phyloP scores from a whole-genome alignment of 257 asterid species.

The Mentha longifolia region DNA sequence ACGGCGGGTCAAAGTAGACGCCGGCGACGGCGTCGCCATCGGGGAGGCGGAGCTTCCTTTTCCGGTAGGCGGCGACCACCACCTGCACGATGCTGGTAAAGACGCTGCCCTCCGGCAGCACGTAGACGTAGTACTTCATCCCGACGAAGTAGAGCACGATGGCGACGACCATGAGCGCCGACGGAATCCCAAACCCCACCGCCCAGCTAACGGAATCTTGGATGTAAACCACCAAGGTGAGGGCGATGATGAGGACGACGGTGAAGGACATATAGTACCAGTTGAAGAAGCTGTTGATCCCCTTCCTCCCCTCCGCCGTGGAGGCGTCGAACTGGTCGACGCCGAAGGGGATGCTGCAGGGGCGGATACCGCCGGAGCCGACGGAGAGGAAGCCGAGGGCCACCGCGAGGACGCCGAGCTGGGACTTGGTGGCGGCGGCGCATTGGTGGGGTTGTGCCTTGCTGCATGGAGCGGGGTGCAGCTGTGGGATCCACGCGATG shows the following conservation, averaged over 20 bases:
- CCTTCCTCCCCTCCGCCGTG: constrained; percentile 69
- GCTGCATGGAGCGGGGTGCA: constrained; percentile 88
- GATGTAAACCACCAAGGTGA: constrained; percentile 74
- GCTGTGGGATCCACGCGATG: constrained; percentile 58
- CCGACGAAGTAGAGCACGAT: constrained; percentile 63
- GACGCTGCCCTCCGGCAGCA: constrained; percentile 74
- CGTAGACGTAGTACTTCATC: constrained; percentile 54
- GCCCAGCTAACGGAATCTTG: constrained; percentile 79
- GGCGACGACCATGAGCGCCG: constrained; percentile 60
- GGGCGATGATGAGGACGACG: constrained; percentile 55
- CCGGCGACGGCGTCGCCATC: constrained; percentile 16
- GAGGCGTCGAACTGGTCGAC: constrained; percentile 82
- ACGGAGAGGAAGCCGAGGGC: constrained; percentile 56
- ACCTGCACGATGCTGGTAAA: constrained; percentile 62
- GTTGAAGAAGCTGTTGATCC: constrained; percentile 80
- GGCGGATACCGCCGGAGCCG: constrained; percentile 87
- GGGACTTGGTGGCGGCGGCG: constrained; percentile 57
- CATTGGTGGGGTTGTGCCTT: constrained; percentile 44
- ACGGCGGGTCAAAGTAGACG: constrained; percentile 57
- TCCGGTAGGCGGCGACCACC: constrained; percentile 55
- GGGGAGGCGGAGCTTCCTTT: constrained; percentile 55
- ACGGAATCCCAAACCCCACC: constrained; percentile 64
- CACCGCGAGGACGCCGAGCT: constrained; percentile 51
- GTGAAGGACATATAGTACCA: constrained; percentile 91
- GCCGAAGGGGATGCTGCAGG: constrained; percentile 93